phyloP scores from a whole-genome alignment of 2,329 filamentous ascomycete genomes.

The Hyphodiscus sp. region DNA sequence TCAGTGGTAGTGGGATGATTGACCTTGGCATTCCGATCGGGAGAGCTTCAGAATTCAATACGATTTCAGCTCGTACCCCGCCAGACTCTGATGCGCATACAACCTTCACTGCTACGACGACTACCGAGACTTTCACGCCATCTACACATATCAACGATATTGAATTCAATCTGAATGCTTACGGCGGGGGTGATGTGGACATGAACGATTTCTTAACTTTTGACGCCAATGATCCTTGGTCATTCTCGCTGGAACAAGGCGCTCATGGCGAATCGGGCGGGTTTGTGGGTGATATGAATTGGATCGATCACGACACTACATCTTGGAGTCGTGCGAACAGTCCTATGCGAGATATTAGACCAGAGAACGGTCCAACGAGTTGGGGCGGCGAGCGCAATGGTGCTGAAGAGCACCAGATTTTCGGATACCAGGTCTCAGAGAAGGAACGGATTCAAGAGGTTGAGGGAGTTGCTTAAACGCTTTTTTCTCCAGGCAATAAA shows the following conservation, averaged over 20 bases:
- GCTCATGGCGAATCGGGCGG: slow-evolving; percentile 23
- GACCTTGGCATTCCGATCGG: slow-evolving; percentile 4
- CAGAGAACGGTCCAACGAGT: neutral
- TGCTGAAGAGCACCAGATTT: neutral
- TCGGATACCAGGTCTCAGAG: neutral
- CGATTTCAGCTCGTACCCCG: slow-evolving; percentile 14
- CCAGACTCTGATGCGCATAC: slow-evolving; percentile 12
- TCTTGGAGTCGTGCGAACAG: slow-evolving; percentile 20
- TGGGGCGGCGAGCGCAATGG: no score
- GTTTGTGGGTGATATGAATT: slow-evolving; percentile 24
- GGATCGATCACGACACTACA: slow-evolving; percentile 16
- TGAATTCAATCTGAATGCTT: neutral
- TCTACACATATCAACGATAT: neutral
- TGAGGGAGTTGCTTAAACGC: neutral
- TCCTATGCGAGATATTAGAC: slow-evolving; percentile 8
- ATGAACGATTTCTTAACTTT: slow-evolving; percentile 23
- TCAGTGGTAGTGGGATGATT: neutral
- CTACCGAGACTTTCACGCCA: neutral
- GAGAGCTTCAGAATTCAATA: neutral
- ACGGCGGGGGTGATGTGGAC: slow-evolving; percentile 3
- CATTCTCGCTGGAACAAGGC: slow-evolving; percentile 19
- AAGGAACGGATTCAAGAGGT: neutral
- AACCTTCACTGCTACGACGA: neutral
- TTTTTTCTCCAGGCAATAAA: neutral
- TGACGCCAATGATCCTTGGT: slow-evolving; percentile 17